Base-by-base conservation (phyloP, 2,329 filamentous ascomycete genomes). In the Grosmannia clavigera region DNA sequence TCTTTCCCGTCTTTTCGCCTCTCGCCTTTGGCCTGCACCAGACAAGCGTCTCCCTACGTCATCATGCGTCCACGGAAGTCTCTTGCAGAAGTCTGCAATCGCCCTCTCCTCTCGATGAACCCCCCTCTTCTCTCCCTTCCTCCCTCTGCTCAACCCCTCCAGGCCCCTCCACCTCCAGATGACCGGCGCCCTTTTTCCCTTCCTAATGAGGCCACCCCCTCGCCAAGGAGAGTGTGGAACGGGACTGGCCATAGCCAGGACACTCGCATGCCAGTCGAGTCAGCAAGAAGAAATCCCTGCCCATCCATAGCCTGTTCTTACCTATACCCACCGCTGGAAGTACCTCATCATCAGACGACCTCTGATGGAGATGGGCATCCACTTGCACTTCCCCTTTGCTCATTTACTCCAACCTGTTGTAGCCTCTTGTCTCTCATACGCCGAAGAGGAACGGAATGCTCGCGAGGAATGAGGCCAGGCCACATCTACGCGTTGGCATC, bases 401-500 rank as follows among this genome's bases (percentile, higher is more conserved):
- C 43, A 48, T 48, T 48, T 48, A n/a, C 7, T n/a, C 19, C 43
- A 10, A 48, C n/a, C 25, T 48, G 43, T 48, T 25, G 43, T 25
- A 5, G 48, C 35, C 29, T 54, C 16, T 54, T 33, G 12, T 27
- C 51, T 54, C 22, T 27, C 19, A 5, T 6, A n/a, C 38, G 38
- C 43, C 43, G 43, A 19, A 25, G 25, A 5, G 25, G 48, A 51
- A 29, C 51, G 51, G 51, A 54, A 54, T 54, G 51, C 27, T 54
- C 4, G 29, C 19, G 11, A 56, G 58, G 58, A 59, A 59, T 59
- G 58, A 50, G 22, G 19, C 19, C 5, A 4, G 11, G 19, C 35
- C 19, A 33, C 57, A 22, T 51, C 57, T 3, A 46, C 57, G 57
- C 58, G 53, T 51, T 55, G 58, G 40, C 40, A 55, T 55, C 58